phyloP scores from a whole-genome alignment of 2,329 filamentous ascomycete genomes.

The Paecilomyces formosus region DNA sequence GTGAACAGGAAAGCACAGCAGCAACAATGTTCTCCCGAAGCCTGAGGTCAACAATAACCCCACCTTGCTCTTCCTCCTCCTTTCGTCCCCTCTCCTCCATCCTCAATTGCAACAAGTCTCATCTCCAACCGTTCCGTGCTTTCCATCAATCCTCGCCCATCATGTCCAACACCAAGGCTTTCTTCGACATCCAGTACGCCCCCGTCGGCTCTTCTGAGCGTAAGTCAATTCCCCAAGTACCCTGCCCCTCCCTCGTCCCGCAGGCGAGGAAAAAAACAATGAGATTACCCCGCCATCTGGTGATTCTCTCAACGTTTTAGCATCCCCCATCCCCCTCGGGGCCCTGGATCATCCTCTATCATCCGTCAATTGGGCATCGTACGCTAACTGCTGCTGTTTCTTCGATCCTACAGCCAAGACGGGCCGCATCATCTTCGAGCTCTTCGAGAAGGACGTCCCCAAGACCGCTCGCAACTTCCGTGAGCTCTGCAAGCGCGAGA shows the following conservation, averaged over 20 bases:
- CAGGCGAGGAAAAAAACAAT: not conserved
- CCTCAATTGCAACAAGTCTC: constrained; percentile 26
- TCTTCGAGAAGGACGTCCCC: constrained; percentile 79
- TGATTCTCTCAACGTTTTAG: not conserved
- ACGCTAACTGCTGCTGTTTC: constrained; percentile 14
- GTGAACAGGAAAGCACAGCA: too few species aligned
- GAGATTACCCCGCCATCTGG: constrained; percentile 4
- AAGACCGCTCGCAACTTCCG: constrained; percentile 84
- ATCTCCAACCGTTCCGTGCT: constrained; percentile 31
- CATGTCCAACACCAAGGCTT: constrained; percentile 66
- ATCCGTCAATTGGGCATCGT: constrained; percentile 5
- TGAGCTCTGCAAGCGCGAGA: constrained; percentile 70
- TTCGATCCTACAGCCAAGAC: constrained; percentile 50
- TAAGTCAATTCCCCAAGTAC: constrained; percentile 14
- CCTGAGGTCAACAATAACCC: constrained; percentile 34
- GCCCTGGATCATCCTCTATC: constrained; percentile 3
- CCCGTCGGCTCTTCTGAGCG: constrained; percentile 22
- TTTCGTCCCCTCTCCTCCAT: constrained; percentile 27
- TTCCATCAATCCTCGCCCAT: constrained; percentile 61
- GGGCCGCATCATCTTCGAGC: constrained; percentile 81
- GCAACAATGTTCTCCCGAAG: constrained; percentile 35
- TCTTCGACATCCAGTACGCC: constrained; percentile 64
- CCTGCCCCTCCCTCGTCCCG: constrained; percentile 8
- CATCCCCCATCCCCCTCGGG: constrained; percentile 4
- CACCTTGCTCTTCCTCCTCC: constrained; percentile 33